Conservation (phyloP, 306 rosid species). For the Albizia julibrissin region DNA sequence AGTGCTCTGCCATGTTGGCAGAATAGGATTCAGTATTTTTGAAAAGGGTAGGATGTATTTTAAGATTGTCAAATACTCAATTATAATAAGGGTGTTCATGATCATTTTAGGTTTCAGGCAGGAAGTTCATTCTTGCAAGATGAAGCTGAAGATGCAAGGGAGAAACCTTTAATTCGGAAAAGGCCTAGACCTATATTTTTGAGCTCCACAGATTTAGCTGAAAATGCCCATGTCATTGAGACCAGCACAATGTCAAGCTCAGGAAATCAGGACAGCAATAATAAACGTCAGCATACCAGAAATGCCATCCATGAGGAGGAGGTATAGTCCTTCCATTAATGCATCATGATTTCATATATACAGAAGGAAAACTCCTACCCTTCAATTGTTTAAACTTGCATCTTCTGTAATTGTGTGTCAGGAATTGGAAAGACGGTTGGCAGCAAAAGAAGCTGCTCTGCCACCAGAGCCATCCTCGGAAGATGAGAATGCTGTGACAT, state of each 20-base stretch:
- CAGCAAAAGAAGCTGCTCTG: slow-evolving; percentile 76
- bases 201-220: slow-evolving; percentile 47
- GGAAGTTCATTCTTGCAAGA: slow-evolving; percentile 74
- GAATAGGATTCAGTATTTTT: slow-evolving; percentile 13
- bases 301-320: slow-evolving; percentile 68
- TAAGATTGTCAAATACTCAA: slow-evolving; percentile 8
- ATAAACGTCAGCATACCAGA: slow-evolving; percentile 35
- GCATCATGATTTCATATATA: no score
- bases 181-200: slow-evolving; percentile 56
- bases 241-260: slow-evolving; percentile 57
- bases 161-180: slow-evolving; percentile 75
- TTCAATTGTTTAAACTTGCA: background rate
- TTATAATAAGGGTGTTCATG: slow-evolving; percentile 37
- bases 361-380: no score
- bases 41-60: background rate
- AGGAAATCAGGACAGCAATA: slow-evolving; percentile 37
- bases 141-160: slow-evolving; percentile 74
- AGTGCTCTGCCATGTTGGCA: slow-evolving; percentile 14
- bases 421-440: slow-evolving; percentile 83
- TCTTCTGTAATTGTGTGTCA: slow-evolving; percentile 40
- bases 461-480: slow-evolving; percentile 79
- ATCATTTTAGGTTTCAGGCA: slow-evolving; percentile 64
- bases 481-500: slow-evolving; percentile 75
- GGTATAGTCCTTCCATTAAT: slow-evolving; percentile 44
- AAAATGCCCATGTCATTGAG: slow-evolving; percentile 50